Percentiles rank a stretch among this genome's conserved stretches.
These are phyloP conservation scores for Kwoniella sp. DNA, from an alignment of 768 basidiomycete genomes.

Conservation along the genomic window DNA sequence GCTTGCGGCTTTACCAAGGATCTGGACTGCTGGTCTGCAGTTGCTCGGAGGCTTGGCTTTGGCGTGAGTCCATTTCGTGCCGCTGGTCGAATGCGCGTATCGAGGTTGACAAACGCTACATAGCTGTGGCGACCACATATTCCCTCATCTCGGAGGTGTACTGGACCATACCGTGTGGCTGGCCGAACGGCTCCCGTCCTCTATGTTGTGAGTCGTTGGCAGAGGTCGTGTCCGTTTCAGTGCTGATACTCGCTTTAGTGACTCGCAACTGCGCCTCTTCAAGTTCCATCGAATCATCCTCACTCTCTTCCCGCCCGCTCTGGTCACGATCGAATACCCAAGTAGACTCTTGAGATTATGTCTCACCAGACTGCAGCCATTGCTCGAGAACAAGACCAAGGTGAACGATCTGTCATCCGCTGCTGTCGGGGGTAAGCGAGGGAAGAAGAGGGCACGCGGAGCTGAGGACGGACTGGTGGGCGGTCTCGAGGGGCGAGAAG, in stretches of 20 bases:
- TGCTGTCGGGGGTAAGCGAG: slow-evolving; percentile 31
- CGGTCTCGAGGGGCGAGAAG: slow-evolving; percentile 37
- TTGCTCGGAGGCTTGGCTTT: slow-evolving; percentile 23
- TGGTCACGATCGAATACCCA: slow-evolving; percentile 30
- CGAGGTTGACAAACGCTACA: too few species aligned
- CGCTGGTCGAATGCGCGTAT: neutral
- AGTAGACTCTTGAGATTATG: slow-evolving; percentile 33
- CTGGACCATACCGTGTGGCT: slow-evolving; percentile 46
- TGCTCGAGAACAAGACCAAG: slow-evolving; percentile 22
- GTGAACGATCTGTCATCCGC: slow-evolving; percentile 5
- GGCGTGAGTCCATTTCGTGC: slow-evolving; percentile 24
- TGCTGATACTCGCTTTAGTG: slow-evolving; percentile 16
- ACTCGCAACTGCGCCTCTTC: slow-evolving; percentile 30
- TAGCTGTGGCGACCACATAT: slow-evolving; percentile 44
- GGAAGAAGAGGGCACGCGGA: slow-evolving; percentile 46
- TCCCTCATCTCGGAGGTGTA: slow-evolving; percentile 44
- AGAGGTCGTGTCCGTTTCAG: too few species aligned
- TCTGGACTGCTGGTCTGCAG: slow-evolving; percentile 37
- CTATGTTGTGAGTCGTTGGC: slow-evolving; percentile 33
- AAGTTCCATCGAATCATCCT: slow-evolving; percentile 35
- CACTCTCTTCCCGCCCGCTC: slow-evolving; percentile 25
- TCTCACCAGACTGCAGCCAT: slow-evolving; percentile 17
- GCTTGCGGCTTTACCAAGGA: slow-evolving; percentile 22
- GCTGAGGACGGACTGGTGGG: slow-evolving; percentile 46
- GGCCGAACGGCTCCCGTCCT: slow-evolving; percentile 26